Evolutionary conservation across 108 stramenopile species (phyloP).

Genomic region (Schizochytrium sp.): DNA sequence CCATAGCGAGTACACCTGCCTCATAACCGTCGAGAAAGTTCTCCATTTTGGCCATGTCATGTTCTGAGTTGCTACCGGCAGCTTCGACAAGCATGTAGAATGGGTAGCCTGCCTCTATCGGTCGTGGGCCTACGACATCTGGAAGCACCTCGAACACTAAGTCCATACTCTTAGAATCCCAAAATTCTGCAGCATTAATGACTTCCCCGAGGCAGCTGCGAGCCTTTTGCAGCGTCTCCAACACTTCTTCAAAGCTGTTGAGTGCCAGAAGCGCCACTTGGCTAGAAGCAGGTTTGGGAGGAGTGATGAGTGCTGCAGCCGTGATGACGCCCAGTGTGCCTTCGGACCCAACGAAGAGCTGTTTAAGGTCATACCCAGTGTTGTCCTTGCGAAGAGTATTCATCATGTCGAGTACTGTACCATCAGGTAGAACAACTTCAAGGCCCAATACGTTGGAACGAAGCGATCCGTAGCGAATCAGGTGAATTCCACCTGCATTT

Average conservation of each 20-base stretch:
- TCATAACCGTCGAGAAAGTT: constrained; percentile 81
- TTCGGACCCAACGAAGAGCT: constrained; percentile 94
- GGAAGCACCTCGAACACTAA: background rate
- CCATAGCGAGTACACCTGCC: constrained; percentile 87
- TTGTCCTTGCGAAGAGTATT: constrained; percentile 88
- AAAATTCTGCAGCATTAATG: constrained; percentile 89
- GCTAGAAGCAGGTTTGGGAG: constrained; percentile 75
- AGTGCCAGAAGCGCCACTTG: constrained; percentile 86
- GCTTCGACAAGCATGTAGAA: constrained; percentile 90
- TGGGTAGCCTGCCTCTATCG: constrained; percentile 62
- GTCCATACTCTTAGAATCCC: constrained; percentile 75
- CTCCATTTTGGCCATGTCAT: constrained; percentile 88
- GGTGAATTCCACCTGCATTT: constrained; percentile 92
- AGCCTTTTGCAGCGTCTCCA: constrained; percentile 75
- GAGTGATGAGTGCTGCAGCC: constrained; percentile 70
- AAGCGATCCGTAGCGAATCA: constrained; percentile 83
- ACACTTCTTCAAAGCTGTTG: constrained; percentile 77
- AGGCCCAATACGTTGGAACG: constrained; percentile 92
- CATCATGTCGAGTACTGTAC: constrained; percentile 83
- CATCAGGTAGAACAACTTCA: constrained; percentile 89
- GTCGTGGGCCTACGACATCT: background rate
- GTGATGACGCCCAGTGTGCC: constrained; percentile 95
- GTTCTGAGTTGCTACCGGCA: constrained; percentile 82
- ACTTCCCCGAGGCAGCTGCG: constrained; percentile 84
- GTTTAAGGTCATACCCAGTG: constrained; percentile 92